Evolutionary conservation across 148 eudicot genomes (phyloP).

Genomic region (Chenopodium album): DNA sequence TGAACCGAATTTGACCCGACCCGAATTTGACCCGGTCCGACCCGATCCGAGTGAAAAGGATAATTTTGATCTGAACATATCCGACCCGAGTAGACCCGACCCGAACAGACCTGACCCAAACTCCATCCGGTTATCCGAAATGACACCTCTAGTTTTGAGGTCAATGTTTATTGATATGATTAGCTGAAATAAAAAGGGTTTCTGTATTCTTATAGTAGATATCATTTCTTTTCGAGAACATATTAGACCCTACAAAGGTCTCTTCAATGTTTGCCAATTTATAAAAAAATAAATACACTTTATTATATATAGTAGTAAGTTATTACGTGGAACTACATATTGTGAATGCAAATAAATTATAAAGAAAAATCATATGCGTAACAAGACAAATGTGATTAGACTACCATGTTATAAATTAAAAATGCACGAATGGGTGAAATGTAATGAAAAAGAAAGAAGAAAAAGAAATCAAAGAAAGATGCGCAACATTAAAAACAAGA

Average conservation of each 20-base stretch:
- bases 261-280: constrained; percentile 32
- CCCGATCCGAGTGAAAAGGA: no score
- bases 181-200: constrained; percentile 6
- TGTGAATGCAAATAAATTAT: background rate
- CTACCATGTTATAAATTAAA: background rate
- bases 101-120: no score
- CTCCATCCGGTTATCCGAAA: no score
- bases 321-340: background rate
- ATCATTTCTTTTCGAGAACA: constrained; percentile 18
- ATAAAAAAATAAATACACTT: no score
- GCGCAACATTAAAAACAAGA: background rate
- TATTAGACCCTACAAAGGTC: constrained; percentile 23
- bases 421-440: background rate
- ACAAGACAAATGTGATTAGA: constrained; percentile 9
- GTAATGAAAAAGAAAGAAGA: background rate
- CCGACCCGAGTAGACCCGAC: no score
- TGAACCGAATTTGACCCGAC: no score
- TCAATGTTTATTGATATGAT: constrained; percentile 24
- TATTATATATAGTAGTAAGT: no score
- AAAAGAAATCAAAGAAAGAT: background rate
- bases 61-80: no score
- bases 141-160: constrained; percentile 2
- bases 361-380: background rate
- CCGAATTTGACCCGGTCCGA: no score
- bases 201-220: constrained; percentile 10